phyloP scores from a whole-genome alignment of 352 stramenopile species.

The Peronospora farinosa region DNA sequence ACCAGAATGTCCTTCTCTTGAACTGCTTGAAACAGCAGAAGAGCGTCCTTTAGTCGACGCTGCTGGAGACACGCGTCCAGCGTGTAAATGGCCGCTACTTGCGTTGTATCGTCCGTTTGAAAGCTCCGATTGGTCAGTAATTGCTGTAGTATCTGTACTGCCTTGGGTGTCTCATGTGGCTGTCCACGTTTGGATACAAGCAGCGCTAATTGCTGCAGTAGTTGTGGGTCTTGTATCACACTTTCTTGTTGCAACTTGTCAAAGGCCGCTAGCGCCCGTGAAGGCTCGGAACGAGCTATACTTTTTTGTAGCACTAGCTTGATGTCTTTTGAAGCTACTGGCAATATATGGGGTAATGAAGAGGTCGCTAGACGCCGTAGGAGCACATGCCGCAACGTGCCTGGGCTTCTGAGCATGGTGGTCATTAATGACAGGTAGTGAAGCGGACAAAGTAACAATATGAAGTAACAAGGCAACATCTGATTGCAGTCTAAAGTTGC shows the following conservation, averaged over 20 bases:
- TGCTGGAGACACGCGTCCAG: constrained; percentile 53
- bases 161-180: constrained; percentile 24
- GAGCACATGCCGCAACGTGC: too few species aligned
- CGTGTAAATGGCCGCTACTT: constrained; percentile 61
- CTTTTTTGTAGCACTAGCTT: constrained; percentile 26
- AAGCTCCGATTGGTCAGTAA: constrained; percentile 24
- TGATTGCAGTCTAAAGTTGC: too few species aligned
- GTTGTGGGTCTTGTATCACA: constrained; percentile 17
- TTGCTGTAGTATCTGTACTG: constrained; percentile 33
- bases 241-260: constrained; percentile 30
- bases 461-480: too few species aligned
- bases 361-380: too few species aligned
- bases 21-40: constrained; percentile 45
- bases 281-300: constrained; percentile 27
- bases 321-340: too few species aligned
- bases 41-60: constrained; percentile 39
- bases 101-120: constrained; percentile 54
- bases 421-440: too few species aligned
- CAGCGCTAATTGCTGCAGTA: constrained; percentile 57
- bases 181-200: constrained; percentile 47
- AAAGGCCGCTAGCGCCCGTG: constrained; percentile 42
- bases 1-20: constrained; percentile 40
- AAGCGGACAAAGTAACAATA: too few species aligned
- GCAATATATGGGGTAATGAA: too few species aligned
- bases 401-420: too few species aligned